Conservation (phyloP, 2,329 filamentous ascomycete genomes). For the Alternaria sp. region DNA sequence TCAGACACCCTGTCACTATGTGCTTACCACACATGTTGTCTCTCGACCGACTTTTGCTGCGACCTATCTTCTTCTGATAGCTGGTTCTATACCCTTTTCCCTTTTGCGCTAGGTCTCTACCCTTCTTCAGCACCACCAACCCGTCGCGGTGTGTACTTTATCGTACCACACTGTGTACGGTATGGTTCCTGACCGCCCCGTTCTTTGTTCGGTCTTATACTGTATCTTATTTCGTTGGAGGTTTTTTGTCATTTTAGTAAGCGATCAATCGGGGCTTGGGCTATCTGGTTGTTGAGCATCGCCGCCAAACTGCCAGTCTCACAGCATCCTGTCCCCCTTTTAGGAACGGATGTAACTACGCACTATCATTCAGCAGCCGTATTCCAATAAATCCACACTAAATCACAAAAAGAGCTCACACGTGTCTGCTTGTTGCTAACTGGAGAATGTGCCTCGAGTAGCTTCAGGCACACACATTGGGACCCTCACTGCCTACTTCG, state of each 20-base stretch:
- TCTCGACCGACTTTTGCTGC: neutral
- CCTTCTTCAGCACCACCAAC: neutral
- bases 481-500: neutral
- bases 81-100: constrained; percentile 16
- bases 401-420: neutral
- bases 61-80: constrained; percentile 10
- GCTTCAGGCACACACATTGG: neutral
- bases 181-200: neutral
- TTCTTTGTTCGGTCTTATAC: neutral
- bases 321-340: neutral
- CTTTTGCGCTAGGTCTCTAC: constrained; percentile 1
- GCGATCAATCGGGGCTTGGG: neutral
- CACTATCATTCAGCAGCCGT: constrained; percentile 2
- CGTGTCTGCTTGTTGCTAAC: neutral
- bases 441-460: neutral
- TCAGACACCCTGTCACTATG: neutral
- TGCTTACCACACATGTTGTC: neutral
- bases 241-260: neutral
- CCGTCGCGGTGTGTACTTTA: neutral
- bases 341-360: neutral
- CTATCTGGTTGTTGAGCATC: neutral
- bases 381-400: neutral
- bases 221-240: neutral
- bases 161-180: neutral
- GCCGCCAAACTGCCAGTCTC: neutral